Evolutionary conservation across 169 alveolate species (phyloP).

Genomic region (Babesia sp.): DNA sequence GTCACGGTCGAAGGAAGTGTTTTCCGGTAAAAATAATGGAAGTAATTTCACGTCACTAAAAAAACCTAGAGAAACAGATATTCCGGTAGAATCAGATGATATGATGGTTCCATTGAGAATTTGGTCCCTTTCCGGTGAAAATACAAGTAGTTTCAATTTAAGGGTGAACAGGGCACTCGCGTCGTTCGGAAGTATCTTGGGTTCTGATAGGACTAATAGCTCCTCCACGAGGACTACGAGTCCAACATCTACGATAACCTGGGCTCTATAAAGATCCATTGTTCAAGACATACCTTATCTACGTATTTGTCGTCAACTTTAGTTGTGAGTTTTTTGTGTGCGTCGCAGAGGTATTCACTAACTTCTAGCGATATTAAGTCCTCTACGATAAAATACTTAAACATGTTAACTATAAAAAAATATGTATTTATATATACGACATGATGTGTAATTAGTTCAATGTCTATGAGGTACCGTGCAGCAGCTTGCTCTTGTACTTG

Average conservation of each 20-base stretch:
- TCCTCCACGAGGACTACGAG: slow-evolving; percentile 43
- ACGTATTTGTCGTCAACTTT: slow-evolving; percentile 56
- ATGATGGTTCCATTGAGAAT: slow-evolving; percentile 28
- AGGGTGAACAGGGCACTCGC: slow-evolving; percentile 56
- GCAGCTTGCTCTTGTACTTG: slow-evolving; percentile 38
- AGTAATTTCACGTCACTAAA: slow-evolving; percentile 48
- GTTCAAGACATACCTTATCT: slow-evolving; percentile 26
- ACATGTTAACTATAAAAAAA: slow-evolving; percentile 26
- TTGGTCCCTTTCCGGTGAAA: slow-evolving; percentile 40
- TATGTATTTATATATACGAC: not conserved
- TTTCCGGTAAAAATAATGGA: slow-evolving; percentile 30
- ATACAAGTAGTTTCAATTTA: slow-evolving; percentile 39
- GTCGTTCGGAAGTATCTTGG: slow-evolving; percentile 45
- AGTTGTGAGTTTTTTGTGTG: not conserved
- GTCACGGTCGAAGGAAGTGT: slow-evolving; percentile 20
- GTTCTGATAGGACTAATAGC: slow-evolving; percentile 8
- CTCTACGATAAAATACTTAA: slow-evolving; percentile 38
- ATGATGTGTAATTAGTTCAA: not conserved
- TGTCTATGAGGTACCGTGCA: slow-evolving; percentile 22
- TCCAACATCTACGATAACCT: slow-evolving; percentile 52
- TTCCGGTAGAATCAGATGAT: slow-evolving; percentile 10
- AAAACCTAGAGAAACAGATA: slow-evolving; percentile 52
- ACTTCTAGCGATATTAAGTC: slow-evolving; percentile 43
- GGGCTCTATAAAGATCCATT: not conserved
- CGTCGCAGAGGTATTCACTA: slow-evolving; percentile 51